phyloP scores from a whole-genome alignment of 257 asterid species.

The Solanum rostratum region DNA sequence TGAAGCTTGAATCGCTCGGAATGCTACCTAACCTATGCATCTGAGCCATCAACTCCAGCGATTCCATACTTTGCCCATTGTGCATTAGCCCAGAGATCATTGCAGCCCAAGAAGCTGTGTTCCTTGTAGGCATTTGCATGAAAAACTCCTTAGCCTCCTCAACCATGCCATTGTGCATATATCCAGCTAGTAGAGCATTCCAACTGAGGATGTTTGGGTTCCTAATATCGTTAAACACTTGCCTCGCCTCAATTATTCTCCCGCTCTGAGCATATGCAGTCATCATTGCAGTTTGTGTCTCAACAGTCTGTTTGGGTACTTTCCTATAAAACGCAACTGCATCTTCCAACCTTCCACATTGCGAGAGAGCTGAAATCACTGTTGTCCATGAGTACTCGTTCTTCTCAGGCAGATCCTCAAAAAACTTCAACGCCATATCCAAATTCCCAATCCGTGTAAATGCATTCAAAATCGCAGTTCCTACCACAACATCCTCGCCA shows the following conservation, averaged over 20 bases:
- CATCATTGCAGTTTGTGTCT: constrained; percentile 13
- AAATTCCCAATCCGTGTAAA: constrained; percentile 1
- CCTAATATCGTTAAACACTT: constrained; percentile 4
- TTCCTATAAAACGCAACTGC: constrained; percentile 1
- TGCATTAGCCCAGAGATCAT: constrained; percentile 13
- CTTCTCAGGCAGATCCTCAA: constrained; percentile 3
- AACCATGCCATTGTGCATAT: constrained; percentile 15
- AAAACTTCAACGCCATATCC: constrained; percentile 9
- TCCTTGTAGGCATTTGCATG: constrained; percentile 7
- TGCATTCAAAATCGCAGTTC: constrained; percentile 6
- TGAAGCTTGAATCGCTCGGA: constrained; percentile 1
- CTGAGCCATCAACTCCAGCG: constrained; percentile 1
- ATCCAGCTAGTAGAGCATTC: constrained; percentile 15
- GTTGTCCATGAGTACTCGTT: constrained; percentile 11
- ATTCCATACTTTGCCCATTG: constrained; percentile 1
- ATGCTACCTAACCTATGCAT: constrained; percentile 3
- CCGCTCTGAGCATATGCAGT: constrained; percentile 13
- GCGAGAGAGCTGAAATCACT: constrained; percentile 7
- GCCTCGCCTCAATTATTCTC: constrained; percentile 4
- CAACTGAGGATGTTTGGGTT: constrained; percentile 4
- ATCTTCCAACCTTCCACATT: constrained; percentile 7
- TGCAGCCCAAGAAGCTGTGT: constrained; percentile 13
- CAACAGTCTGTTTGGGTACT: not conserved
- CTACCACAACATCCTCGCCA: constrained; percentile 8
- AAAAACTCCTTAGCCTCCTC: constrained; percentile 10